A percentile compares a stretch with the other conserved stretches of the same genome.
Evolutionary conservation across 139 green algal genomes (phyloP).

Genomic region (Micractinium conductrix): DNA sequence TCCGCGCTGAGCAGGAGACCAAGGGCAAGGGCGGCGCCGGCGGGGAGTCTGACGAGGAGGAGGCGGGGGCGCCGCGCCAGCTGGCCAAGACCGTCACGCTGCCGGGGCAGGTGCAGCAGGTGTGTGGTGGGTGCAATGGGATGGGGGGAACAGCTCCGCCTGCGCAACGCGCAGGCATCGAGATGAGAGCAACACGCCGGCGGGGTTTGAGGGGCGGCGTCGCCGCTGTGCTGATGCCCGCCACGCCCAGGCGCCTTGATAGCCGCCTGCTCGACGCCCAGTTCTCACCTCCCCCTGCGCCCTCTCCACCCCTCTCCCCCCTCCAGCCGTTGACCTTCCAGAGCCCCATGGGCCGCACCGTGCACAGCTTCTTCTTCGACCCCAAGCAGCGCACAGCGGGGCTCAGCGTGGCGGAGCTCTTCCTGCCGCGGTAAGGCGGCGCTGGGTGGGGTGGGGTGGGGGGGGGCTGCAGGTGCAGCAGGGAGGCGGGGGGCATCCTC

Average conservation of each 20-base stretch:
- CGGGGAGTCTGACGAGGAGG: slow-evolving; percentile 21
- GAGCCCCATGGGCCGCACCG: slow-evolving; percentile 17
- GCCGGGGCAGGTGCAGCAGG: background rate
- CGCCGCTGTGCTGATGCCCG: too few species aligned
- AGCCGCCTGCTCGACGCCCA: too few species aligned
- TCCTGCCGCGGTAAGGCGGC: slow-evolving; percentile 68
- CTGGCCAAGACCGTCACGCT: slow-evolving; percentile 13
- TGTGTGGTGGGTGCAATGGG: background rate
- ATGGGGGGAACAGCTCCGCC: too few species aligned
- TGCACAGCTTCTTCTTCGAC: slow-evolving; percentile 68
- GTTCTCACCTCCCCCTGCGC: background rate
- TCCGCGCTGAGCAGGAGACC: slow-evolving; percentile 33
- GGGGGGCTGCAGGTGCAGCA: too few species aligned
- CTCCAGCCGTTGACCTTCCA: slow-evolving; percentile 10
- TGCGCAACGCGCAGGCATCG: too few species aligned
- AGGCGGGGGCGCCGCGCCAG: background rate
- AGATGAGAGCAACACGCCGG: too few species aligned
- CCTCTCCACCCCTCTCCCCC: background rate
- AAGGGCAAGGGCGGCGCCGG: background rate
- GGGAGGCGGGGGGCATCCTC: too few species aligned
- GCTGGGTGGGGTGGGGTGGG: too few species aligned
- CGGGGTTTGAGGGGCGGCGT: too few species aligned
- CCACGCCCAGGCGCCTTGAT: too few species aligned
- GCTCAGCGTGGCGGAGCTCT: slow-evolving; percentile 45
- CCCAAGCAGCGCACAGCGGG: slow-evolving; percentile 11